Evolutionary conservation across 1,284 basidiomycete species (phyloP).

Genomic region (Trametes pubescens): DNA sequence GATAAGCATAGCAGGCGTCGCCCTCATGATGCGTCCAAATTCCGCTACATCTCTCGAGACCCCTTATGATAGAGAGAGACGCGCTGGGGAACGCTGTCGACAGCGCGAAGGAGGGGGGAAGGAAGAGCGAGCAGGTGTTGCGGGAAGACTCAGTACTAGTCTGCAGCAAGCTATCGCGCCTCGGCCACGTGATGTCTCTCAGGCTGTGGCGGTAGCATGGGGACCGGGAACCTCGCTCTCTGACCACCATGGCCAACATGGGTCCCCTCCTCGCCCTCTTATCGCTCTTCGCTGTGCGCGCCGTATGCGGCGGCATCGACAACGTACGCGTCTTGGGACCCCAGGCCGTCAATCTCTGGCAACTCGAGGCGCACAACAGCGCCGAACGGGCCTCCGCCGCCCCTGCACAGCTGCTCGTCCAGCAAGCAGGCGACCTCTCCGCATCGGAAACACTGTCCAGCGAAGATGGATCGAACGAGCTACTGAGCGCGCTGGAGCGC

Average conservation of each 20-base stretch:
- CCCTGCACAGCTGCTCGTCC: conserved; percentile 18
- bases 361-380: conserved; percentile 36
- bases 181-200: no score
- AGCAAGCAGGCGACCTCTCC: conserved; percentile 21
- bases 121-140: no score
- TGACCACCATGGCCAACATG: conserved; percentile 17
- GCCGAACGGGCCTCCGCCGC: neutral
- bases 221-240: neutral
- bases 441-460: neutral
- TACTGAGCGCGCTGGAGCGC: conserved; percentile 21
- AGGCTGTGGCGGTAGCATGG: no score
- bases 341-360: conserved; percentile 55
- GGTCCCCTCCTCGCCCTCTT: conserved; percentile 15
- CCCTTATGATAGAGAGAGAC: no score
- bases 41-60: no score
- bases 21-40: no score
- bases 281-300: conserved; percentile 11
- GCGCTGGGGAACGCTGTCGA: no score
- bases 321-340: conserved; percentile 40
- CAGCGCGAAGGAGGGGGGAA: no score
- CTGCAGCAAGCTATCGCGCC: no score
- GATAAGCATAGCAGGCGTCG: no score
- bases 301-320: conserved; percentile 24
- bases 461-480: neutral
- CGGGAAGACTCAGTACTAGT: neutral